Base-by-base conservation (phyloP, 1,284 basidiomycete species). In the Microbotryum saponariae region DNA sequence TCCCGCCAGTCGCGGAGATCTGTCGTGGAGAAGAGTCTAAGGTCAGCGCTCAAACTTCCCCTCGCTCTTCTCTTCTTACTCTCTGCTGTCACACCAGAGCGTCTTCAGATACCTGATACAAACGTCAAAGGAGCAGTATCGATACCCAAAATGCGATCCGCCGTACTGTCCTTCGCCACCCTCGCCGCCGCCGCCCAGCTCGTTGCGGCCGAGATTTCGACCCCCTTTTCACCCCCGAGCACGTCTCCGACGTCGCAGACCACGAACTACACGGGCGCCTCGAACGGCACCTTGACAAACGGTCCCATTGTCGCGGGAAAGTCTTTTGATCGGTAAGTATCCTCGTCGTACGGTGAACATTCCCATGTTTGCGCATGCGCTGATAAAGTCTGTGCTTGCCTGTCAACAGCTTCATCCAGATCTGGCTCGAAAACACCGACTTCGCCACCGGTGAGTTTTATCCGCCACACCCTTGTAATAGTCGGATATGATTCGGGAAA, bases 401-500 rank as follows among this genome's bases (percentile, higher is more conserved):
- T 16, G 16, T 18, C 37, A 18, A 42, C 37, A 31, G 57, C 21
- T 52, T 55, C 57, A 56, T 58, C 31, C 48, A 47, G 27, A 67
- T 73, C 54, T 55, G 33, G 80, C 73, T 84, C 33, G 83, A 85
- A 72, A 85, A 85, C 72, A 83, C 80, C 44, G 78, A 85, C 69
- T 85, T 74, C 68, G 70, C 67, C 48, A 53, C 69, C 42, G 73
- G 73, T 18, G 55, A 46, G 20, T n/a, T 27, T 21, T 21, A 25
- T 16, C 27, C 31, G 31, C 31, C 31, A 31, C 31, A 31, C 31
- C 31, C 31, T 31, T 31, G 31, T 31, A 7, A 31, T 10, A 9
- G 7, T 31, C 31, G 31, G 31, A 31, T 10, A 31, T 10, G 7
- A 2, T 0, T 31, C 23, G 21, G 21, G 29, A 25, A 37, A 9